These are phyloP conservation scores for Xylaria sp. DNA, from an alignment of 2,329 filamentous ascomycete genomes.

Conservation along the genomic window DNA sequence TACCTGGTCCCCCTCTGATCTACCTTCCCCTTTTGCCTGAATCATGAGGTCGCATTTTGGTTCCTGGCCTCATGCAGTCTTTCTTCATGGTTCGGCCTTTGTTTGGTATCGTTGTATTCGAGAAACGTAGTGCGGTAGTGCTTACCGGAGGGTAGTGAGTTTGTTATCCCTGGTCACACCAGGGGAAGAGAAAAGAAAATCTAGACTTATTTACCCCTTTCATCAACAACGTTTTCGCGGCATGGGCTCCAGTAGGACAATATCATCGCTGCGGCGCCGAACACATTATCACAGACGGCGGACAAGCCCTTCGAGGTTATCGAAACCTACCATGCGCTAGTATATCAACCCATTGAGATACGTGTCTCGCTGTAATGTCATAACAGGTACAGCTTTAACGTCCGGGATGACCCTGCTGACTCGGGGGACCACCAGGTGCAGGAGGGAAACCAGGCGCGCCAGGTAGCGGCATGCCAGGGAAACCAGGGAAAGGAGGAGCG, in stretches of 20 bases:
- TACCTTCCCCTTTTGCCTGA: neutral
- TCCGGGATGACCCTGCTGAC: conserved; percentile 35
- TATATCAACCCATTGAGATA: neutral
- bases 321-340: neutral
- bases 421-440: conserved; percentile 31
- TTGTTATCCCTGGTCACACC: neutral
- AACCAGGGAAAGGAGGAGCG: conserved; percentile 43
- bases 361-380: neutral
- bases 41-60: neutral
- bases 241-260: neutral
- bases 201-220: too few species aligned
- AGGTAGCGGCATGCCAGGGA: conserved; percentile 32
- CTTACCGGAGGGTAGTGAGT: too few species aligned
- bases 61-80: neutral
- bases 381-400: conserved; percentile 23
- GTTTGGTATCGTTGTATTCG: too few species aligned
- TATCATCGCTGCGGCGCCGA: neutral
- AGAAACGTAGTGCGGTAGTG: too few species aligned
- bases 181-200: neutral
- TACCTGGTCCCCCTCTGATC: neutral
- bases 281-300: neutral
- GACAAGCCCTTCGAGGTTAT: neutral
- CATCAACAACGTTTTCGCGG: too few species aligned
- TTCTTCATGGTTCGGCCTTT: neutral
- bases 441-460: conserved; percentile 27